Base-by-base conservation (phyloP, 2,329 filamentous ascomycete species). In the Thielaviopsis musarum region DNA sequence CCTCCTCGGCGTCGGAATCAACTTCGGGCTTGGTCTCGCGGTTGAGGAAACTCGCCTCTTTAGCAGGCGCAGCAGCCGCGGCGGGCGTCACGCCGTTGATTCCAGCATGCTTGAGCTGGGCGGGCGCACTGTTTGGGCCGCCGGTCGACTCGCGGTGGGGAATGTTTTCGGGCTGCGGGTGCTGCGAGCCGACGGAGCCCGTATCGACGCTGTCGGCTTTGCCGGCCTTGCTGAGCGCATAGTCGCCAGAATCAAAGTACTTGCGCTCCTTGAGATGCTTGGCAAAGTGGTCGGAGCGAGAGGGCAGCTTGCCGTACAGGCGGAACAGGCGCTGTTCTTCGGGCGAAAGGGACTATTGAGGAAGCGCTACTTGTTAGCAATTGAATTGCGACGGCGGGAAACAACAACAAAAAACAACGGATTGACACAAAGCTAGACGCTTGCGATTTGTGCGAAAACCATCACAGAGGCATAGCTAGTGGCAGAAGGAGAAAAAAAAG, bases 211-310 rank as follows among this genome's bases (percentile, higher is more conserved):
- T 87, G 69, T 91, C 88, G 71, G 89, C 90, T 76, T 97, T 97
- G 73, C 93, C 93, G 62, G 93, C 93, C 77, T 96, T 95, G 73
- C 87, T 91, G 75, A 95, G 87, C 69, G 91, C 91, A 69, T 95
- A 96, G 76, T 96, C 90, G 69, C 90, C 91, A 62, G 87, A 93
- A 77, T 96, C 90, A 73, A 96, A 96, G 77, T 95, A 96, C 77
- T 95, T 98, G 77, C 93, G 91, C 73, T 97, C 93, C 81, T 96
- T 96, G 70, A 97, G 82, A 71, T 97, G 95, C 78, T 97, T 97
- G 78, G 94, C 90, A 67, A 97, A 85, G 68, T 96, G 82, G 73
- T 96, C 91, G 72, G 91, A 94, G 73, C 93, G 93, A 73, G 87
- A 95, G 64, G 93, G 93, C 62, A 97, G 85, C 76, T 97, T 97